Evolutionary conservation across 2,329 filamentous ascomycete species (phyloP), one percentile per base, ranked within the genome.

Genomic region (Verticillium zaregamsianum): DNA sequence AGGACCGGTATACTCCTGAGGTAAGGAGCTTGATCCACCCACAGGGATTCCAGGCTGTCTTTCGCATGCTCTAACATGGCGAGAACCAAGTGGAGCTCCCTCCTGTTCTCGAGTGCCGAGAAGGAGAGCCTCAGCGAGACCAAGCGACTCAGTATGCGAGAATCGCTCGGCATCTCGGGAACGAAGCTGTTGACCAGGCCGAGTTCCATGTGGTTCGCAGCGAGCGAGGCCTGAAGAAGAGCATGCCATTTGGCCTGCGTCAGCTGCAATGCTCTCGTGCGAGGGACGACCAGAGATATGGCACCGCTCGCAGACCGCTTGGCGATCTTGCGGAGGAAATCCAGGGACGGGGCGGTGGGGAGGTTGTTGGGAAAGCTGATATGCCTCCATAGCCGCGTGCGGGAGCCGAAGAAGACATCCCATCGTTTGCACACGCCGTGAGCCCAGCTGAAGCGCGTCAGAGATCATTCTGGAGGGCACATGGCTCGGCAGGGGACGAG

Each of bases 361-460:
- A 54, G 17, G 14, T 56, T 60, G 31, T 32, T 32, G 33, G 49
- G 61, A 52, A 66, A 65, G 32, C 58, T 57, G n/a, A 66, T 35
- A 3, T 63, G 49, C 33, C 61, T 57, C 64, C 64, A 66, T 35
- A 66, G 55, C n/a, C 61, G 61, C 15, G 64, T 59, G 56, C 62
- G 63, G 31, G 59, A 61, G 11, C 60, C 55, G 55, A 66, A 56
- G 61, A 63, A 63, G 20, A 35, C 31, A 31, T 64, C 61, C 64
- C 64, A 66, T 35, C 59, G 55, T 45, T 65, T 66, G 54, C 63
- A 59, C 32, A 66, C 64, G 20, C 64, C 59, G 17, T 62, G 55
- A 9, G 63, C 31, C 20, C 61, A 58, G 8, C 64, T 66, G 33
- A 3, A n/a, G 3, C 3, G 6, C 14, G 28, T 23, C 49, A 62